Conservation (phyloP, 805 yeast species). For the Candida ovalis region DNA sequence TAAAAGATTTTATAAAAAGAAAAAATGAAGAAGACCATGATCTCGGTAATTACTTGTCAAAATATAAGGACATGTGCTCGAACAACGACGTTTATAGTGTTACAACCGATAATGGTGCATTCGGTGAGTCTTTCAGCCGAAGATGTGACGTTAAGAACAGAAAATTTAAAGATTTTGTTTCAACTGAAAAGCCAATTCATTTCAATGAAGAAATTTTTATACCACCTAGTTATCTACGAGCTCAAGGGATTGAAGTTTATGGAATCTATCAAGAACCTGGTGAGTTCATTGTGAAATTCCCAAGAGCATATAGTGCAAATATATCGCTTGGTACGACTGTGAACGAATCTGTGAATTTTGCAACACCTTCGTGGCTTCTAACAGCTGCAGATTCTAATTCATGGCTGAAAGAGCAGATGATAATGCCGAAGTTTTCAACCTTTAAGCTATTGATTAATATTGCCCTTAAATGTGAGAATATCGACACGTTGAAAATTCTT, state of each 20-base stretch:
- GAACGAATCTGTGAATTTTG: slow-evolving; percentile 55
- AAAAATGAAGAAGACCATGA: slow-evolving; percentile 7
- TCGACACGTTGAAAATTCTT: slow-evolving; percentile 33
- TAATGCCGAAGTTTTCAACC: slow-evolving; percentile 51
- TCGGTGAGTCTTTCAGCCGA: slow-evolving; percentile 7
- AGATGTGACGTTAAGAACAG: slow-evolving; percentile 32
- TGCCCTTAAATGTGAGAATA: slow-evolving; percentile 39
- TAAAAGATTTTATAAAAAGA: slow-evolving; percentile 14
- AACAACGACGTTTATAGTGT: slow-evolving; percentile 17
- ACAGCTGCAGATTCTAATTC: slow-evolving; percentile 44
- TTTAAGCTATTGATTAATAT: slow-evolving; percentile 46
- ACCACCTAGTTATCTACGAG: slow-evolving; percentile 45
- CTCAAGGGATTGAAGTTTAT: slow-evolving; percentile 44
- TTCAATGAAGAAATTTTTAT: slow-evolving; percentile 45
- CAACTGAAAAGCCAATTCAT: slow-evolving; percentile 7
- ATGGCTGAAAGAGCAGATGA: slow-evolving; percentile 46
- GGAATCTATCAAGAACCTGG: slow-evolving; percentile 58
- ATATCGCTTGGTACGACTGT: slow-evolving; percentile 54
- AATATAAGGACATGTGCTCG: slow-evolving; percentile 7
- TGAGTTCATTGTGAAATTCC: slow-evolving; percentile 55
- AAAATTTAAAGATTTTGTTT: slow-evolving; percentile 26
- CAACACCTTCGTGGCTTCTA: slow-evolving; percentile 53
- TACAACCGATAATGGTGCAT: slow-evolving; percentile 23
- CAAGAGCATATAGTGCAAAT: slow-evolving; percentile 47
- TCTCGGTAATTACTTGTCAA: neutral